Conservation (phyloP, 768 basidiomycete genomes). For the Lentinula guzmanii region DNA sequence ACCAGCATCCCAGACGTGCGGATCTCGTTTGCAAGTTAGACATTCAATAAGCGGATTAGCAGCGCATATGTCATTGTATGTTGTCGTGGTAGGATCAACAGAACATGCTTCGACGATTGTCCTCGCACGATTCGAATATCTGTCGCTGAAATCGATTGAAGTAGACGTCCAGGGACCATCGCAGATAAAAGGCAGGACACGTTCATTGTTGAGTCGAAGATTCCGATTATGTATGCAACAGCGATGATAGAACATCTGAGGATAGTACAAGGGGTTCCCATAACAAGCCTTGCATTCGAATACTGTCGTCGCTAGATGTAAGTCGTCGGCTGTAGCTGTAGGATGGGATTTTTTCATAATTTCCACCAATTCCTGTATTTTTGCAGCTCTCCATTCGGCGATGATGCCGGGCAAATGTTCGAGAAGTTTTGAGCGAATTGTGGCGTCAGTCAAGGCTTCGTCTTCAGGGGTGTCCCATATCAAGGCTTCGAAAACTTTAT, state of each 20-base stretch:
- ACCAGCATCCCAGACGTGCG: background rate
- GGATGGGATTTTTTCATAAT: background rate
- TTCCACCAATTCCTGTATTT: background rate
- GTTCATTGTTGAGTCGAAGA: background rate
- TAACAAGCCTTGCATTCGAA: background rate
- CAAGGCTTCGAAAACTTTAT: background rate
- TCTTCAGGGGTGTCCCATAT: background rate
- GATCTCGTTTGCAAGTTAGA: background rate
- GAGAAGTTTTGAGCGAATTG: background rate
- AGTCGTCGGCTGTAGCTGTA: background rate
- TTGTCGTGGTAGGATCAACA: background rate
- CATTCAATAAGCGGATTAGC: background rate
- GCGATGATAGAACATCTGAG: background rate
- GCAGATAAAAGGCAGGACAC: background rate
- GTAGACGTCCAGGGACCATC: background rate
- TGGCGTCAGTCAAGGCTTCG: background rate
- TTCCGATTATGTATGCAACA: background rate
- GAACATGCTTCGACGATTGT: background rate
- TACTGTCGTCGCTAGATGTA: background rate
- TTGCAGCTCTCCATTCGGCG: background rate
- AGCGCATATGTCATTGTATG: background rate
- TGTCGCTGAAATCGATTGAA: background rate
- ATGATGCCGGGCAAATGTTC: background rate
- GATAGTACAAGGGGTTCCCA: background rate
- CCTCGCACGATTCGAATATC: background rate